phyloP scores from a whole-genome alignment of 192 early-diverging fungal genomes.

The Backusella mclennaniae region DNA sequence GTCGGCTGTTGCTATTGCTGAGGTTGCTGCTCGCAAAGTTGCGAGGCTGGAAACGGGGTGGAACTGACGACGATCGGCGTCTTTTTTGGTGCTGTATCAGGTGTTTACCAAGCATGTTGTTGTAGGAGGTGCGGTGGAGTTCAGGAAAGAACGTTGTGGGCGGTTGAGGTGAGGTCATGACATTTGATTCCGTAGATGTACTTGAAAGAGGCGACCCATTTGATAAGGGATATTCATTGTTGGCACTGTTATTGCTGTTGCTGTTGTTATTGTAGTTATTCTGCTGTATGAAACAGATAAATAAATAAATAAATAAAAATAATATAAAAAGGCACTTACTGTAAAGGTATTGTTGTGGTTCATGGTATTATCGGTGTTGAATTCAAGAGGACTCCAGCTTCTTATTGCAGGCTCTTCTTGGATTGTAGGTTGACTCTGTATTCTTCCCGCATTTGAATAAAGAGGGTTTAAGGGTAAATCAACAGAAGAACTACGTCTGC shows the following conservation, averaged over 20 bases:
- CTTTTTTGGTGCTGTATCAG: constrained; percentile 8
- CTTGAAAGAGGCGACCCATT: neutral
- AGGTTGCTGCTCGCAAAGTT: neutral
- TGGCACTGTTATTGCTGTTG: no score
- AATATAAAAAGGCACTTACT: neutral
- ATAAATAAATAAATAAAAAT: neutral
- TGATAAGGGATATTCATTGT: neutral
- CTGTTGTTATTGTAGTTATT: neutral
- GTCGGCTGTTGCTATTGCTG: neutral
- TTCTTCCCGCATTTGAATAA: neutral
- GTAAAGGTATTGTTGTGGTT: neutral
- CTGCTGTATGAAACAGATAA: neutral
- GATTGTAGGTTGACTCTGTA: constrained; percentile 3
- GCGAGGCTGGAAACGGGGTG: constrained; percentile 7
- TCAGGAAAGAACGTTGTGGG: constrained; percentile 10
- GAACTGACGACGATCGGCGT: constrained; percentile 19
- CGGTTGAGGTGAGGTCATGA: constrained; percentile 18
- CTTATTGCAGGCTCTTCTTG: constrained; percentile 12
- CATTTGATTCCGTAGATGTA: constrained; percentile 13
- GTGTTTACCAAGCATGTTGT: neutral
- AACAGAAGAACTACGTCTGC: constrained; percentile 22
- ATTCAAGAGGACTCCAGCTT: neutral
- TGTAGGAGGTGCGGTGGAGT: constrained; percentile 8
- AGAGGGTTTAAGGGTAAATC: neutral
- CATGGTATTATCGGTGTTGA: neutral